Evolutionary conservation across 148 eudicot genomes (phyloP).

Genomic region (Camellia lanceoleosa): DNA sequence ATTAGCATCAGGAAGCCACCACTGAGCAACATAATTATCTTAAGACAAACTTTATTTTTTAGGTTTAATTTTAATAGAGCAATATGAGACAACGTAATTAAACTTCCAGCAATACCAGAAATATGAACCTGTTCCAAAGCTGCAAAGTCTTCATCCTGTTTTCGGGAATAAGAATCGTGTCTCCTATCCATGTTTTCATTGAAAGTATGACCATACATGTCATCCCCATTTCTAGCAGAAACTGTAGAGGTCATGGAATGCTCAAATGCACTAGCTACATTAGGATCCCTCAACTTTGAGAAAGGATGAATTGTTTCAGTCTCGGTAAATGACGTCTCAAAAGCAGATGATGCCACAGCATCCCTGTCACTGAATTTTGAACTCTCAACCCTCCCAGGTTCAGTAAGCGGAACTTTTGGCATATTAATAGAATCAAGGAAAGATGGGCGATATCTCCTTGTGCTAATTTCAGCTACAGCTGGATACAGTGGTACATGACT

Average conservation of each 20-base stretch:
- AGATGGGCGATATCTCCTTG: slow-evolving; percentile 75
- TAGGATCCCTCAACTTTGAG: slow-evolving; percentile 19
- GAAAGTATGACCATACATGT: slow-evolving; percentile 20
- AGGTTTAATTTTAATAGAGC: neutral
- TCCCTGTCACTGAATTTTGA: slow-evolving; percentile 31
- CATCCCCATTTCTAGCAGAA: slow-evolving; percentile 39
- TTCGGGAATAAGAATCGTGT: slow-evolving; percentile 40
- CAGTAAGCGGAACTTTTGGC: slow-evolving; percentile 42
- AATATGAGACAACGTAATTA: neutral
- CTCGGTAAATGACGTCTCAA: slow-evolving; percentile 16
- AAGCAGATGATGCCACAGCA: slow-evolving; percentile 33
- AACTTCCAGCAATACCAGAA: slow-evolving; percentile 1
- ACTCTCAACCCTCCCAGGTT: slow-evolving; percentile 28
- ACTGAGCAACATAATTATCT: neutral
- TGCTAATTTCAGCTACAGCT: slow-evolving; percentile 39
- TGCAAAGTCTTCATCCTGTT: slow-evolving; percentile 87
- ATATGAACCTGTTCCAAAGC: slow-evolving; percentile 89
- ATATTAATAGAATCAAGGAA: slow-evolving; percentile 81
- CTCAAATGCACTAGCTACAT: slow-evolving; percentile 19
- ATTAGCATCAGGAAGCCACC: no score
- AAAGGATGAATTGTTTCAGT: slow-evolving; percentile 28
- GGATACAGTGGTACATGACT: slow-evolving; percentile 36
- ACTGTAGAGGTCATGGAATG: slow-evolving; percentile 16
- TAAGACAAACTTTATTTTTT: neutral
- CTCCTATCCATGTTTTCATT: slow-evolving; percentile 38